Evolutionary conservation across 2,329 filamentous ascomycete species (phyloP), one percentile per base, ranked within the genome.

Genomic region (Trichophaea hybrida): DNA sequence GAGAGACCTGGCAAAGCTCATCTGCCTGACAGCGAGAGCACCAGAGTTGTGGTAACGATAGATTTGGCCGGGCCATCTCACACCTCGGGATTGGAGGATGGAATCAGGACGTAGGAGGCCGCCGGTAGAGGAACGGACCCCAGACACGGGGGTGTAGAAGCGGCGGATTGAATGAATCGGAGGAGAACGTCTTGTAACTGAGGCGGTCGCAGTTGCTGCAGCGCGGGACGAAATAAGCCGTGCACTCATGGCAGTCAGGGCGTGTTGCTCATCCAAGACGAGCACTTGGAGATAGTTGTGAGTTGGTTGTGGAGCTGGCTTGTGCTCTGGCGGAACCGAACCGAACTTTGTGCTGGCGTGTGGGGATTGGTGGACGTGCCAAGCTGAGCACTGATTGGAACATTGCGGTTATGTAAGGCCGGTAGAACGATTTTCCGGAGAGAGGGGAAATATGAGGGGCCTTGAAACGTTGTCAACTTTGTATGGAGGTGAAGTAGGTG

Each of bases 1-100:
- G 35, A 98, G 75, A 10, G 78, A 76, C 49, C 82, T 75, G n/a
- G 77, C 76, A 69, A 85, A 85, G n/a, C 81, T 84, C 53, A 84
- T 80, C 57, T 78, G 77, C 56, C 82, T 77, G 46, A 82, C 78
- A 13, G 79, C 78, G 13, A 56, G 61, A 24, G 60, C 61, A 31
- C 58, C 60, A 34, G 62, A 58, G 33, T 57, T 60, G 53, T 66
- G 64, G 15, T 61, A 62, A 32, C 59, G 63, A 38, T 64, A 63
- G 24, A 63, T 50, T 40, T 66, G 64, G 10, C 55, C 61, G 13
- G 60, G 54, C 64, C 60, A 61, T 63, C 40, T 53, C 8, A 50
- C 50, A 12, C 54, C 34, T 17, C 57, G 53, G 1, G 59, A 58
- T 8, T 55, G 59, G n/a, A 64, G 43, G 32, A 58, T 56, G 8